Evolutionary conservation across 192 early-diverging fungal species (phyloP), one percentile per base, ranked within the genome.

Genomic region (Chytriomyces confervae): DNA sequence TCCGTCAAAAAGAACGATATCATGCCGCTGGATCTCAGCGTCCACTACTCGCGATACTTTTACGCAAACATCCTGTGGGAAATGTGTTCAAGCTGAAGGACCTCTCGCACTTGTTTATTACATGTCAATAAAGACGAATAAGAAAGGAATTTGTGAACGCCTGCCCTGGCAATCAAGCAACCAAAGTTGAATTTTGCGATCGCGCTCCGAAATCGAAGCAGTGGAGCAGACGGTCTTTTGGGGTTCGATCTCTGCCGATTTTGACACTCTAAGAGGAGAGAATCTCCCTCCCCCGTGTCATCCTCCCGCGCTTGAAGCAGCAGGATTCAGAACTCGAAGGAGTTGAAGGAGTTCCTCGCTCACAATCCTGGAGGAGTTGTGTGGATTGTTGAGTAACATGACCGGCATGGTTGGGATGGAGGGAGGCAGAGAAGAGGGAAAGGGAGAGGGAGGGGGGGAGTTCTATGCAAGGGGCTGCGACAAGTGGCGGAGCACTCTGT

Each of bases 21-120:
- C 7, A 44, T n/a, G 20, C 16, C 64, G 20, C 49, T 76, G 3
- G 64, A 76, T 43, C 27, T 76, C 23, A 50, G 50, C 65, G 11
- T 44, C 57, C 66, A 67, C n/a, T 76, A 50, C 64, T 76, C 75
- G 1, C 10, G 53, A 46, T 76, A 67, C 49, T 76, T 50, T 43
- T 76, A 76, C 64, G 43, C 75, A 11, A 76, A 76, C 36, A 27
- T 67, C 8, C 45, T 76, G 64, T 76, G 75, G 75, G 75, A 76
- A 6, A 76, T 76, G 75, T 66, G 73, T 60, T 72, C 69, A 36
- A 36, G 36, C 36, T 36, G 36, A 36, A 36, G 36, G 36, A 36
- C 36, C 36, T 36, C 36, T 72, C 50, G 5, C 10, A 36, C 10
- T 36, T 27, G 16, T 11, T n/a, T 46, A n/a, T 46, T 11, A 68